Evolutionary conservation across 2,329 filamentous ascomycete species (phyloP).

Genomic region (Penicillium sp.): DNA sequence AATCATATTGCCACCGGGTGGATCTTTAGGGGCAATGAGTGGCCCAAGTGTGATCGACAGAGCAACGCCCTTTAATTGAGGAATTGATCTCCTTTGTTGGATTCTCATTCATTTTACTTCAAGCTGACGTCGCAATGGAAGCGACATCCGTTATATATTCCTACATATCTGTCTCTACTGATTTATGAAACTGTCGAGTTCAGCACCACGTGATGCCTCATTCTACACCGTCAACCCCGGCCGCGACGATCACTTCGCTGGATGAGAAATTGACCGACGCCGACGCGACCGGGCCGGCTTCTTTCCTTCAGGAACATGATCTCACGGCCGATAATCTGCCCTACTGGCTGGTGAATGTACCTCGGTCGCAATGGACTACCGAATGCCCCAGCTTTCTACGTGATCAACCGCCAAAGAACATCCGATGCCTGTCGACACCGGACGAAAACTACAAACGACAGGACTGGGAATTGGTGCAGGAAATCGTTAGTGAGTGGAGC

Average conservation of each 20-base stretch:
- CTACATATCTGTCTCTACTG: not conserved
- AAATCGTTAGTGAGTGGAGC: conserved; percentile 51
- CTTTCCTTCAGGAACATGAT: conserved; percentile 9
- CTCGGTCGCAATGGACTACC: conserved; percentile 55
- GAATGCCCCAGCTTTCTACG: conserved; percentile 69
- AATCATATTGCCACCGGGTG: conserved; percentile 11
- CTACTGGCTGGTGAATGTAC: conserved; percentile 82
- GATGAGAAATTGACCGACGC: conserved; percentile 21
- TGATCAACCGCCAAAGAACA: conserved; percentile 63
- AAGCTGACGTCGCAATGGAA: conserved; percentile 9
- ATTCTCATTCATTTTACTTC: conserved; percentile 1
- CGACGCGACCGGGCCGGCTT: conserved; percentile 11
- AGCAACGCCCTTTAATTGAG: not conserved
- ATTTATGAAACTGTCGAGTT: not conserved
- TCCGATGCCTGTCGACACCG: conserved; percentile 62
- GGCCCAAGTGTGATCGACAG: conserved; percentile 14
- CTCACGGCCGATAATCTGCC: conserved; percentile 41
- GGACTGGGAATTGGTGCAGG: conserved; percentile 65
- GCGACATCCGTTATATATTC: not conserved
- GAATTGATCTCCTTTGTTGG: not conserved
- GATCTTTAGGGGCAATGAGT: conserved; percentile 7
- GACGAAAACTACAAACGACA: conserved; percentile 61
- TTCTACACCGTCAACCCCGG: conserved; percentile 15
- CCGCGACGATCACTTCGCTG: conserved; percentile 23
- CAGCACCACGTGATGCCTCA: conserved; percentile 7